Conservation (phyloP, 1,284 basidiomycete genomes). For the Meira nashicola region DNA sequence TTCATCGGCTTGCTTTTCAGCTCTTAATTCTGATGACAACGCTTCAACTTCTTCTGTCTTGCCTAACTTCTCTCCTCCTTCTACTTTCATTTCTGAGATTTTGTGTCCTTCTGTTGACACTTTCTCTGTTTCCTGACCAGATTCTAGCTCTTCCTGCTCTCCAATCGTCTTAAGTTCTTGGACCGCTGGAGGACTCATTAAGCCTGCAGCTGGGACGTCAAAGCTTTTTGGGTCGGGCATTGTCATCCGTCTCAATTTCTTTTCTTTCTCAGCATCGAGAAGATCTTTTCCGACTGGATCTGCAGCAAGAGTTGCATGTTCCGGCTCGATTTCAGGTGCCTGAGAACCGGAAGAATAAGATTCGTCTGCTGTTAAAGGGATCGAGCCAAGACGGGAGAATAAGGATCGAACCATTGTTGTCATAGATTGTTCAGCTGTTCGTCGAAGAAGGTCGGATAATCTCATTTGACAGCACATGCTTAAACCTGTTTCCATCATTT, state of each 20-base stretch:
- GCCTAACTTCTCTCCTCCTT: not conserved
- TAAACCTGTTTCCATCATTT: slow-evolving; percentile 95
- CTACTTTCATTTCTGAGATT: not conserved
- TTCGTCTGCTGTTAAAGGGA: slow-evolving; percentile 54
- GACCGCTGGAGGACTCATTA: slow-evolving; percentile 18
- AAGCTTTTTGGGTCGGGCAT: slow-evolving; percentile 53
- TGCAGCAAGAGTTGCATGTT: slow-evolving; percentile 41
- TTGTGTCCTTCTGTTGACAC: not conserved
- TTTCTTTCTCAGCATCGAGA: slow-evolving; percentile 25
- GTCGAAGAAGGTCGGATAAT: slow-evolving; percentile 79
- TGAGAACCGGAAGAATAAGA: slow-evolving; percentile 30
- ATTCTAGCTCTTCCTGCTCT: slow-evolving; percentile 25
- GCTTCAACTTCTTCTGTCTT: not conserved
- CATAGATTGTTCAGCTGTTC: slow-evolving; percentile 92
- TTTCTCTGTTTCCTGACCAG: not conserved
- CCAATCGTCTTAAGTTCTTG: slow-evolving; percentile 33
- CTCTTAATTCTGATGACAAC: not conserved
- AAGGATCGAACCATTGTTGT: slow-evolving; percentile 76
- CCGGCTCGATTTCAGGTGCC: slow-evolving; percentile 31
- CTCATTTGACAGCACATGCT: slow-evolving; percentile 96
- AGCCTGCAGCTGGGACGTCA: slow-evolving; percentile 42
- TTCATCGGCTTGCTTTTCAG: slow-evolving; percentile 4
- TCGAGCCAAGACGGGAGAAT: slow-evolving; percentile 67
- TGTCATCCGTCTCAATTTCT: slow-evolving; percentile 44
- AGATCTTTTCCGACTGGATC: slow-evolving; percentile 23